A percentile compares a stretch with the other conserved stretches of the same genome.
Evolutionary conservation across 163 green algal species (phyloP).

Genomic region (Volvox carteri): DNA sequence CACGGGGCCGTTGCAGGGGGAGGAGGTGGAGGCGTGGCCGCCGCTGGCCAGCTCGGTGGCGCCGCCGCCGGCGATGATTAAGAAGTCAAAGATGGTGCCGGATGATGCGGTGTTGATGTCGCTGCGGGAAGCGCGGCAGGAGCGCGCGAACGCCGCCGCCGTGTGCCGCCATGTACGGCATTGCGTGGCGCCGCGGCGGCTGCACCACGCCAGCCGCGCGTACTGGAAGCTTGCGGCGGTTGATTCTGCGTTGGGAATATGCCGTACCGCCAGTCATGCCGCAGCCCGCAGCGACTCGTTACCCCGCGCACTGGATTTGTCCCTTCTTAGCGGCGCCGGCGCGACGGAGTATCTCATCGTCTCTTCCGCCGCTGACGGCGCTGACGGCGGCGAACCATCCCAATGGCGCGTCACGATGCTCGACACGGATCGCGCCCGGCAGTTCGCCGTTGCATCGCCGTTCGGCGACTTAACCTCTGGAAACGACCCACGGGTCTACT

Average conservation of each 20-base stretch:
- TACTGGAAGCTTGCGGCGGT: slow-evolving; percentile 68
- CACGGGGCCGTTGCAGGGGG: slow-evolving; percentile 16
- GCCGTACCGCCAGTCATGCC: not conserved
- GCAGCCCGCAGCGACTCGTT: not conserved
- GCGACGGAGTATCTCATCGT: slow-evolving; percentile 19
- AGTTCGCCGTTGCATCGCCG: not conserved
- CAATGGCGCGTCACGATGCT: not conserved
- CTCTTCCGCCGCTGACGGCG: not conserved
- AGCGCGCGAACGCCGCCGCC: not conserved
- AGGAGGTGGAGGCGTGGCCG: slow-evolving; percentile 51
- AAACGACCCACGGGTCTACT: not conserved
- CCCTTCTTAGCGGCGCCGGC: not conserved
- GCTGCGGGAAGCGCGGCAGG: slow-evolving; percentile 24
- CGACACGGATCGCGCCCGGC: not conserved
- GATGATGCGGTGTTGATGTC: slow-evolving; percentile 55
- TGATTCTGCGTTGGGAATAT: slow-evolving; percentile 58
- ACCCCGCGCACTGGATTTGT: slow-evolving; percentile 31
- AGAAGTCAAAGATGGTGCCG: slow-evolving; percentile 54
- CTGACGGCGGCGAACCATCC: not conserved
- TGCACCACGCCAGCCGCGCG: not conserved
- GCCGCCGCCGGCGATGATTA: slow-evolving; percentile 21
- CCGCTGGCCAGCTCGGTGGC: not conserved
- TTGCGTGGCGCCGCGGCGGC: slow-evolving; percentile 28
- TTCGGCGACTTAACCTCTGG: not conserved
- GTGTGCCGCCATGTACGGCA: slow-evolving; percentile 5